Conservation (phyloP, 2,329 filamentous ascomycete species). For the Beauveria caledonica region DNA sequence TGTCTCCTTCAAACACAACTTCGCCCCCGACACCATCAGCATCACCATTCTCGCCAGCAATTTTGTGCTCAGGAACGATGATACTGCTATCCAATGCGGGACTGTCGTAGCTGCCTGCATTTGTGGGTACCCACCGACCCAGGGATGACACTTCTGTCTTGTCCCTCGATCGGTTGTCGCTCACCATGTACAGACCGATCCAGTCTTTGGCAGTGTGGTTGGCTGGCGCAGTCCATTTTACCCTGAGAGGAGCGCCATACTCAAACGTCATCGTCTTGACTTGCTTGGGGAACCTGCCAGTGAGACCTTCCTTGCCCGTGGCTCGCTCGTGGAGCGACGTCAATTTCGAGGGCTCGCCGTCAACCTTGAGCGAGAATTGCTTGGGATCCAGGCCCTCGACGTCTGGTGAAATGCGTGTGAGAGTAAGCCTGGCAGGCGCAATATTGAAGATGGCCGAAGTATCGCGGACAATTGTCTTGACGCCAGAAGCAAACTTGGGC, state of each 20-base stretch:
- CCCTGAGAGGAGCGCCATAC: slow-evolving; percentile 82
- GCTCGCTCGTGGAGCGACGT: slow-evolving; percentile 48
- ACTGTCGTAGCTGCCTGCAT: slow-evolving; percentile 66
- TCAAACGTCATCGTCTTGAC: slow-evolving; percentile 73
- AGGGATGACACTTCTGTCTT: slow-evolving; percentile 76
- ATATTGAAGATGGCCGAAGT: slow-evolving; percentile 82
- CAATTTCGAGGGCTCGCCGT: slow-evolving; percentile 51
- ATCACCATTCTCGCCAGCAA: slow-evolving; percentile 44
- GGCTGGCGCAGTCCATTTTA: slow-evolving; percentile 82
- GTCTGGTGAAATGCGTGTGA: slow-evolving; percentile 72
- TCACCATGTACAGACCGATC: slow-evolving; percentile 94
- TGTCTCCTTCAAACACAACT: slow-evolving; percentile 82
- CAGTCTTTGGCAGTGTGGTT: slow-evolving; percentile 89
- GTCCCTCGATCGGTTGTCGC: slow-evolving; percentile 82
- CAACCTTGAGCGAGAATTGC: slow-evolving; percentile 69
- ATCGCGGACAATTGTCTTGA: slow-evolving; percentile 80
- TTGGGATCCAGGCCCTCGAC: slow-evolving; percentile 71
- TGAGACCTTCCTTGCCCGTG: slow-evolving; percentile 65
- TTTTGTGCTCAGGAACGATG: slow-evolving; percentile 55
- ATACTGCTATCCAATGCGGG: slow-evolving; percentile 69
- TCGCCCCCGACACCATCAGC: slow-evolving; percentile 65
- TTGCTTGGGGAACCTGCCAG: slow-evolving; percentile 58
- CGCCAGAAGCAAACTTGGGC: slow-evolving; percentile 77
- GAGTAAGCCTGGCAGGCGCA: slow-evolving; percentile 77
- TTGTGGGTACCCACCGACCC: slow-evolving; percentile 83